Evolutionary conservation across 2,329 filamentous ascomycete species (phyloP).

Genomic region (Dothistroma pini): DNA sequence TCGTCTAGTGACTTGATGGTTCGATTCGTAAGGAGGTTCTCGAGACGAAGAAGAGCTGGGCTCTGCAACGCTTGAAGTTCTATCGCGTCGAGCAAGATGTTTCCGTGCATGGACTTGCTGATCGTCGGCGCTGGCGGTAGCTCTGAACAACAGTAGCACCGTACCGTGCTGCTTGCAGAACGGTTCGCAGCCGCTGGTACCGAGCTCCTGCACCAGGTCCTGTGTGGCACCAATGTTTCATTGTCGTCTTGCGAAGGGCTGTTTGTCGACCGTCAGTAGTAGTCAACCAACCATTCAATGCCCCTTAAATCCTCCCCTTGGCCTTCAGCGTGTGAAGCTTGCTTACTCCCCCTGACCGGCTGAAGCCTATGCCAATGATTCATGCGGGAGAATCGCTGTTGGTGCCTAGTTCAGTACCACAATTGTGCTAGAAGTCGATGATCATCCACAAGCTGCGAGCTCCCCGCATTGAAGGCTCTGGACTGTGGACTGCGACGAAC

Average conservation of each 20-base stretch:
- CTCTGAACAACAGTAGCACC: background rate
- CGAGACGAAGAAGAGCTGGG: too few species aligned
- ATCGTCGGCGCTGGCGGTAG: constrained; percentile 5
- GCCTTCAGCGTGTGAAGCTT: background rate
- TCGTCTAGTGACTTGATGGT: too few species aligned
- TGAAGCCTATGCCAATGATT: background rate
- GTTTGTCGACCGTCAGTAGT: background rate
- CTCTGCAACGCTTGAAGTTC: background rate
- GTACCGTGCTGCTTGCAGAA: background rate
- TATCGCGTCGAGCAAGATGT: background rate
- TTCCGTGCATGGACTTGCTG: background rate
- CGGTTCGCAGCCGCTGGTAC: constrained; percentile 5
- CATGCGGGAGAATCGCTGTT: background rate
- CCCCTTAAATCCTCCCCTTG: background rate
- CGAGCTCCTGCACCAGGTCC: background rate
- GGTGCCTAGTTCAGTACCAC: background rate
- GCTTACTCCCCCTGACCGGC: background rate
- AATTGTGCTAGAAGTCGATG: background rate
- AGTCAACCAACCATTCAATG: background rate
- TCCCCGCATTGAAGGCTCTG: background rate
- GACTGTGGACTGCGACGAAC: too few species aligned
- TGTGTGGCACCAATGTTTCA: background rate
- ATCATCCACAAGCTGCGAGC: background rate
- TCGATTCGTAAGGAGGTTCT: too few species aligned
- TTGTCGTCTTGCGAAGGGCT: background rate